Evolutionary conservation across 768 basidiomycete genomes (phyloP), one percentile per base, ranked within the genome.

Genomic region (Xanthoconium stramineum): DNA sequence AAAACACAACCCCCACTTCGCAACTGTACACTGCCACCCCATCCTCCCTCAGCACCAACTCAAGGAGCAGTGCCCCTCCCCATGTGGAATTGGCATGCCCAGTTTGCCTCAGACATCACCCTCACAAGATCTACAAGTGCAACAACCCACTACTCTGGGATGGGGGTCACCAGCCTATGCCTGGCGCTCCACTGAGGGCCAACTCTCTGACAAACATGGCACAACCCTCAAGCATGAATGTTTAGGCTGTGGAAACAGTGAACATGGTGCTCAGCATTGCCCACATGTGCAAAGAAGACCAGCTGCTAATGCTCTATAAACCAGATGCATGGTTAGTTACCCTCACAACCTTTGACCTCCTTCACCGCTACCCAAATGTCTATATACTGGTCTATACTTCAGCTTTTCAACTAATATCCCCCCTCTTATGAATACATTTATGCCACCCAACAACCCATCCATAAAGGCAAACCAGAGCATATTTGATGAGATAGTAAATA

Each of bases 141-240:
- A 38, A 49, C 28, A 28, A 5, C 15, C 15, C 14, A 11, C 28
- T 5, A 11, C 17, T 38, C 1, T 49, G 47, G 47, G 24, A 38
- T 11, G n/a, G n/a, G 36, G 17, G 0, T 8, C 11, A 3, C n/a
- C 12, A 0, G 7, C 29, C 1, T 8, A 19, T 5, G 12, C 6
- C 6, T 3, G n/a, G 2, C 2, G 20, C 2, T 7, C 36, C 3
- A 29, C 36, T 6, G 11, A 37, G 1, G 36, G 48, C 0, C 3
- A 6, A 6, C 39, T 40, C 39, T 5, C 19, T 40, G 39, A 40
- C 19, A n/a, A 11, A 3, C 3, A n/a, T 4, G 39, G 15, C 39
- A 19, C 5, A 3, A 7, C 13, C 39, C 17, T 40, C 28, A 45
- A 19, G 19, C 37, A 46, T 8, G 28, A 53, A 5, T 53, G 52